These are phyloP conservation scores for Pichia phayaonensis DNA, from an alignment of 805 yeast genomes.

Conservation along the genomic window DNA sequence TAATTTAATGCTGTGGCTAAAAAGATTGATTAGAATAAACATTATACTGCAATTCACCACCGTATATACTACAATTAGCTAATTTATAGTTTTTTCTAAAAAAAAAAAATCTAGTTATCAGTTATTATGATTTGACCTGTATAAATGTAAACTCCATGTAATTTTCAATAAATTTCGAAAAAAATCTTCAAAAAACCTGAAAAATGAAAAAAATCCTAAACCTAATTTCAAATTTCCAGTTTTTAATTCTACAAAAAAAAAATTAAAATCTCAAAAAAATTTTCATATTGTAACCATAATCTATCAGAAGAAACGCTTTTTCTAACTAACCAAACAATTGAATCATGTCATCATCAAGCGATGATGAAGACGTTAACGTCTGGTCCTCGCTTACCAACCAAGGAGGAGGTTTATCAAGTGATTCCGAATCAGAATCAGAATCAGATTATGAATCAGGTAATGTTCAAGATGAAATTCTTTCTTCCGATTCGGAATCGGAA, in stretches of 20 bases:
- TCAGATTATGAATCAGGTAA: slow-evolving; percentile 16
- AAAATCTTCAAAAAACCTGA: not conserved
- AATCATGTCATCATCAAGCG: not conserved
- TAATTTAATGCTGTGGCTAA: not conserved
- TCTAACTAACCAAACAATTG: not conserved
- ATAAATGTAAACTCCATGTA: too few species aligned
- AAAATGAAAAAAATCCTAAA: too few species aligned
- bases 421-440: not conserved
- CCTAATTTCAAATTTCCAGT: too few species aligned
- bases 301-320: not conserved
- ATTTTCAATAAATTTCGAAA: too few species aligned
- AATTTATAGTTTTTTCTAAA: too few species aligned
- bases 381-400: slow-evolving; percentile 39
- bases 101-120: too few species aligned
- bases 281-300: not conserved
- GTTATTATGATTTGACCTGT: too few species aligned
- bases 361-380: slow-evolving; percentile 45
- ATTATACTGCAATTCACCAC: too few species aligned
- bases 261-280: not conserved
- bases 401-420: not conserved
- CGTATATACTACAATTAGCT: not conserved
- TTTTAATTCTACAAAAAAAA: slow-evolving; percentile 1
- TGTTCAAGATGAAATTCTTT: slow-evolving; percentile 46
- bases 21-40: too few species aligned
- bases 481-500: slow-evolving; percentile 28